Evolutionary conservation across 495 filamentous ascomycete species (phyloP).

Genomic region (Penicillium angulare): DNA sequence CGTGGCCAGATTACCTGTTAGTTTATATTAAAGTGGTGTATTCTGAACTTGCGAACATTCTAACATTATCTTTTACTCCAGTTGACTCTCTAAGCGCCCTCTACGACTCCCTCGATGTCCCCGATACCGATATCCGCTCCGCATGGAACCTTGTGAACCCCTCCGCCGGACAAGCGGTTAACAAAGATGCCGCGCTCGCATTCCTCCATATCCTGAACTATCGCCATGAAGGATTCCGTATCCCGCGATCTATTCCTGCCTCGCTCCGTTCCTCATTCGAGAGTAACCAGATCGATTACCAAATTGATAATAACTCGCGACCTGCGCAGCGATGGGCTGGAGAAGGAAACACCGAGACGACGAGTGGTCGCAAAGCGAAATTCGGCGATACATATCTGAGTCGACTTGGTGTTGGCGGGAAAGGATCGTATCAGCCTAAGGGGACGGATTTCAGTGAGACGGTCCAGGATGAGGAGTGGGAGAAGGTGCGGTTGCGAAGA

Average conservation of each 20-base stretch:
- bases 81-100: conserved; percentile 79
- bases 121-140: conserved; percentile 88
- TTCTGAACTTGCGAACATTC: background rate
- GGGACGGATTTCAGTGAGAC: conserved; percentile 85
- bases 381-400: conserved; percentile 96
- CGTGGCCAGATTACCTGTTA: conserved; percentile 82
- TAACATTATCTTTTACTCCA: conserved; percentile 27
- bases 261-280: conserved; percentile 90
- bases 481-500: conserved; percentile 91
- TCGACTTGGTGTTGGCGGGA: conserved; percentile 80
- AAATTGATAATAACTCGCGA: conserved; percentile 71
- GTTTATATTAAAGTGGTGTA: conserved; percentile 15
- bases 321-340: conserved; percentile 66
- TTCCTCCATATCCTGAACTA: conserved; percentile 96
- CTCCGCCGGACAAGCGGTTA: conserved; percentile 70
- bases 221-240: conserved; percentile 91
- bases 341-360: conserved; percentile 67
- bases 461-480: conserved; percentile 84
- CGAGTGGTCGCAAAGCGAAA: conserved; percentile 84
- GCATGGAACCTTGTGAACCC: conserved; percentile 99
- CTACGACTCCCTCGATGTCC: conserved; percentile 89
- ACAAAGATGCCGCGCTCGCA: conserved; percentile 89
- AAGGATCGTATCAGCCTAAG: conserved; percentile 61
- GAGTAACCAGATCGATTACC: conserved; percentile 91
- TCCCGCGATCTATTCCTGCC: conserved; percentile 89